These are phyloP conservation scores for Xerocomus brunneocitrinus DNA, from an alignment of 768 basidiomycete species.

Conservation along the genomic window DNA sequence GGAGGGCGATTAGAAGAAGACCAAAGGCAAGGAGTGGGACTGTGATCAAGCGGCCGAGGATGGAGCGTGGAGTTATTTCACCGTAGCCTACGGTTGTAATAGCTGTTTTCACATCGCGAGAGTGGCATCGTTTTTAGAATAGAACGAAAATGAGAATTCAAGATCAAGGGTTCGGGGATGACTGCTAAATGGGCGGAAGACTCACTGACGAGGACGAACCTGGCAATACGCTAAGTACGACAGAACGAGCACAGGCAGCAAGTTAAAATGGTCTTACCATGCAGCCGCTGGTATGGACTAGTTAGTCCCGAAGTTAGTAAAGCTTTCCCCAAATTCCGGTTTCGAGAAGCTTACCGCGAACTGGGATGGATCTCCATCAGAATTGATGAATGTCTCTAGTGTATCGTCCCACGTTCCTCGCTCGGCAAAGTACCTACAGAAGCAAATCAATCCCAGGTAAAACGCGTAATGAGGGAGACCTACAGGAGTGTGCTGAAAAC, in stretches of 20 bases:
- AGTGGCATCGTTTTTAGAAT: background rate
- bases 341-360: conserved; percentile 51
- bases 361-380: conserved; percentile 78
- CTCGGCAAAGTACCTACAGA: conserved; percentile 77
- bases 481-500: conserved; percentile 84
- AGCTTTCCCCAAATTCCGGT: background rate
- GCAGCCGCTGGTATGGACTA: conserved; percentile 71
- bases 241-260: background rate
- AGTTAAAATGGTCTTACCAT: conserved; percentile 48
- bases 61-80: conserved; percentile 84
- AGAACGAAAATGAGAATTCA: background rate
- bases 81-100: conserved; percentile 91
- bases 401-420: conserved; percentile 85
- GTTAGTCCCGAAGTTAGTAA: background rate
- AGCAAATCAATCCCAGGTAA: background rate
- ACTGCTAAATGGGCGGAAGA: conserved; percentile 14
- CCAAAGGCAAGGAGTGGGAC: conserved; percentile 85
- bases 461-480: conserved; percentile 20
- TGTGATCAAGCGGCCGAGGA: conserved; percentile 82
- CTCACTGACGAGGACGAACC: conserved; percentile 79
- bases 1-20: conserved; percentile 82
- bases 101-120: conserved; percentile 37
- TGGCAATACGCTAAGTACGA: conserved; percentile 4
- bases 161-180: background rate
- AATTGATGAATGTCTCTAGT: conserved; percentile 76